Evolutionary conservation across 1,284 basidiomycete genomes (phyloP).

Genomic region (Irpex sp.): DNA sequence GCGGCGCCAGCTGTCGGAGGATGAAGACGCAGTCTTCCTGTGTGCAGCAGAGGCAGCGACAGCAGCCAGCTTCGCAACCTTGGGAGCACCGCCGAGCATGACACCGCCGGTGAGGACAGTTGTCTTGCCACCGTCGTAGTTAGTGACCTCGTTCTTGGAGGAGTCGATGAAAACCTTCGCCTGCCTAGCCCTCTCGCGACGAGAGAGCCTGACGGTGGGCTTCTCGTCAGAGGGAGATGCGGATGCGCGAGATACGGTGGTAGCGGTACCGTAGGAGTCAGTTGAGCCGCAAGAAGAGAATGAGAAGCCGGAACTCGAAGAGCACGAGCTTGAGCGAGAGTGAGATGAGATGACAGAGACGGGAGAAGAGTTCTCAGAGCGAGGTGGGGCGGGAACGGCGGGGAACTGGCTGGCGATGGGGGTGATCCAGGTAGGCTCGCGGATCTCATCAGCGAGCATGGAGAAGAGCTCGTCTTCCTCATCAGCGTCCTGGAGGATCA

Average conservation of each 20-base stretch:
- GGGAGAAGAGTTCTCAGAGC: constrained; percentile 36
- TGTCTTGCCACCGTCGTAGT: constrained; percentile 82
- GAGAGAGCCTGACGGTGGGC: constrained; percentile 47
- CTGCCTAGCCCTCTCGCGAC: constrained; percentile 63
- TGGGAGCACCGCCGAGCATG: constrained; percentile 59
- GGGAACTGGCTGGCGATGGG: constrained; percentile 61
- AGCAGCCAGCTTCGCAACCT: constrained; percentile 26
- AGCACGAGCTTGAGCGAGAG: constrained; percentile 73
- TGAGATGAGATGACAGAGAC: constrained; percentile 59
- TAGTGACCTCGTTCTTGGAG: constrained; percentile 71
- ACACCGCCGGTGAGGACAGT: constrained; percentile 81
- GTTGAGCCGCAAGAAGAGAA: constrained; percentile 39
- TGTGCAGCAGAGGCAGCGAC: constrained; percentile 12
- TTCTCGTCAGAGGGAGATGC: constrained; percentile 24
- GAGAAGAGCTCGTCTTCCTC: constrained; percentile 71
- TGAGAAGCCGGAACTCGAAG: constrained; percentile 64
- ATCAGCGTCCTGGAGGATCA: constrained; percentile 61
- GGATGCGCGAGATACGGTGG: constrained; percentile 31
- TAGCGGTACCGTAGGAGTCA: constrained; percentile 40
- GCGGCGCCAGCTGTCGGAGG: constrained; percentile 47
- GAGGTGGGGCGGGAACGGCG: constrained; percentile 31
- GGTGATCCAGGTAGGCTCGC: constrained; percentile 62
- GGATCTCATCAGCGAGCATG: constrained; percentile 67
- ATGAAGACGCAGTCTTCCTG: constrained; percentile 25
- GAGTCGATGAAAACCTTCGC: constrained; percentile 68